Conservation (phyloP, 805 yeast genomes). For the Lachancea kluyveri region DNA sequence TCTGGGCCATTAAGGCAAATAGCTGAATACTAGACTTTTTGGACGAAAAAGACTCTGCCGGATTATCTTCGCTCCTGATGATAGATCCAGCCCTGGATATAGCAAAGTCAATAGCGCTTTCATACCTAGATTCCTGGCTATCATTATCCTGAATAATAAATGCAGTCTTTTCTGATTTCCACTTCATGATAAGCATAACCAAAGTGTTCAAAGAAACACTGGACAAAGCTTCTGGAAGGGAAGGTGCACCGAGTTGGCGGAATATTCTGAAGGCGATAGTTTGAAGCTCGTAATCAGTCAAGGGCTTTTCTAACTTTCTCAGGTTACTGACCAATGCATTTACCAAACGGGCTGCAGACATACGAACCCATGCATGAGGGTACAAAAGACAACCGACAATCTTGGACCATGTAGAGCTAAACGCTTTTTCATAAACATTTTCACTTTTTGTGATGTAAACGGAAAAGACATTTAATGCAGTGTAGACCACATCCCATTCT, state of each 20-base stretch:
- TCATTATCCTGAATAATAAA: conserved; percentile 31
- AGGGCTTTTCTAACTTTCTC: conserved; percentile 27
- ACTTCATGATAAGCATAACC: conserved; percentile 50
- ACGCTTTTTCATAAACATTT: conserved; percentile 22
- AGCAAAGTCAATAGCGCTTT: conserved; percentile 32
- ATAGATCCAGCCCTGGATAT: conserved; percentile 55
- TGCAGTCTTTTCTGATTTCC: conserved; percentile 45
- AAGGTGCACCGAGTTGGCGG: conserved; percentile 80
- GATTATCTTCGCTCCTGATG: conserved; percentile 58
- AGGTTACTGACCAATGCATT: conserved; percentile 43
- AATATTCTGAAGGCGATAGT: conserved; percentile 59
- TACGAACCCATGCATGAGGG: conserved; percentile 91
- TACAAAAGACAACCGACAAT: conserved; percentile 55
- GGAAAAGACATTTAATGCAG: conserved; percentile 49
- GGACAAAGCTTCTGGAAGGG: conserved; percentile 56
- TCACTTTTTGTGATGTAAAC: conserved; percentile 36
- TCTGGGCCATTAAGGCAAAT: conserved; percentile 55
- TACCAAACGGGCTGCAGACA: conserved; percentile 54
- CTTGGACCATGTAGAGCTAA: conserved; percentile 42
- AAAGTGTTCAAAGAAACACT: conserved; percentile 61
- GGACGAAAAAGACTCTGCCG: conserved; percentile 47
- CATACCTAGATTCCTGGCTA: conserved; percentile 18
- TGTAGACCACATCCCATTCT: conserved; percentile 76
- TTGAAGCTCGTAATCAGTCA: conserved; percentile 49
- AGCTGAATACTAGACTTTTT: conserved; percentile 68